Conservation (phyloP, 192 early-diverging fungal genomes). For the Backusella luteola region DNA sequence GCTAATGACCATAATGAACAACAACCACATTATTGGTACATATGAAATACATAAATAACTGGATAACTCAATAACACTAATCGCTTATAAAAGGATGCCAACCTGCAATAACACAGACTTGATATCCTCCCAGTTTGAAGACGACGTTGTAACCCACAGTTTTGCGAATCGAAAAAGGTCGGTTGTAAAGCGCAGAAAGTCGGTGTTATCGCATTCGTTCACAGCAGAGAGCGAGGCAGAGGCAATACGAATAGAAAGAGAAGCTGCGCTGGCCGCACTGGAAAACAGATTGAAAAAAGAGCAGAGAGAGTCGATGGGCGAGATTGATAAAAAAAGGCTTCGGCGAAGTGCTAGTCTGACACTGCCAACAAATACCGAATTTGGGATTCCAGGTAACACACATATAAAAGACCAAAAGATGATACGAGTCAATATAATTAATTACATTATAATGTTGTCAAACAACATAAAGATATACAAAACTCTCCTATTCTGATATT, state of each 20-base stretch:
- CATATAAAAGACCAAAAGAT: neutral
- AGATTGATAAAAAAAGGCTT: neutral
- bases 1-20: neutral
- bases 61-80: neutral
- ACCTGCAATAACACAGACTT: neutral
- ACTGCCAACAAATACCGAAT: neutral
- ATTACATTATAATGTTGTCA: slow-evolving; percentile 1
- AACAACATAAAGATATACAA: neutral
- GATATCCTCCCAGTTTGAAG: neutral
- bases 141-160: neutral
- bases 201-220: slow-evolving; percentile 33
- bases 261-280: slow-evolving; percentile 18
- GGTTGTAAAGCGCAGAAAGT: slow-evolving; percentile 22
- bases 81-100: neutral
- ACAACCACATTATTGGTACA: neutral
- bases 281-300: slow-evolving; percentile 9
- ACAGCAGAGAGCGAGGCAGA: slow-evolving; percentile 16
- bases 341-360: neutral
- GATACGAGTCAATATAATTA: neutral
- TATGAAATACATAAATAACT: neutral
- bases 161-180: slow-evolving; percentile 9
- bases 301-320: neutral
- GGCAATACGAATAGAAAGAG: slow-evolving; percentile 1
- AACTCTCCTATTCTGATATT: slow-evolving; percentile 5
- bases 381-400: neutral